Conservation (phyloP, 768 basidiomycete species). For the Mycena leptocephala region DNA sequence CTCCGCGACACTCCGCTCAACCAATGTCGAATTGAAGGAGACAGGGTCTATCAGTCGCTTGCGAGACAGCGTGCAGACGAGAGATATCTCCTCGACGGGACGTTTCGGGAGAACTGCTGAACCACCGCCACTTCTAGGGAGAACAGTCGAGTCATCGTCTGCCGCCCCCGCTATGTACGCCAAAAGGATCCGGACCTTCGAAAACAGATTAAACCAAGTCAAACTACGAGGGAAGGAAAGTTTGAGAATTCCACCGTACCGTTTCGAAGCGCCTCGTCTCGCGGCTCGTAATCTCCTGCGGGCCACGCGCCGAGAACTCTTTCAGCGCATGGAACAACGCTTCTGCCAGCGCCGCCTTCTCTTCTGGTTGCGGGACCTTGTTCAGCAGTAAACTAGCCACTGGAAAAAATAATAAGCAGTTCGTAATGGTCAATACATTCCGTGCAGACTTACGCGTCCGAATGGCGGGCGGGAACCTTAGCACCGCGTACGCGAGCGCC, state of each 20-base stretch:
- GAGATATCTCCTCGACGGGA: constrained; percentile 38
- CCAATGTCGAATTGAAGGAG: too few species aligned
- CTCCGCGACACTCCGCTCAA: too few species aligned
- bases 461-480: constrained; percentile 46
- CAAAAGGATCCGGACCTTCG: constrained; percentile 29
- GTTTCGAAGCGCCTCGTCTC: constrained; percentile 36
- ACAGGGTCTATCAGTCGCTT: constrained; percentile 45
- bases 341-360: constrained; percentile 43
- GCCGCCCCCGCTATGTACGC: constrained; percentile 30
- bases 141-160: too few species aligned
- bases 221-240: too few species aligned
- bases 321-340: constrained; percentile 41
- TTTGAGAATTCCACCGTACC: constrained; percentile 30
- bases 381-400: constrained; percentile 44
- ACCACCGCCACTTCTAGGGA: too few species aligned
- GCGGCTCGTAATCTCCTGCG: constrained; percentile 32
- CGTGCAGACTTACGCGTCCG: constrained; percentile 38
- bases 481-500: constrained; percentile 38
- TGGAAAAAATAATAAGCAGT: not conserved
- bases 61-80: constrained; percentile 41
- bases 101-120: not conserved
- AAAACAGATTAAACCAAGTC: too few species aligned
- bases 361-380: constrained; percentile 37
- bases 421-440: too few species aligned
- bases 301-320: constrained; percentile 37